These are phyloP conservation scores for Sparassis latifolia DNA, from an alignment of 1,284 basidiomycete genomes.

Conservation along the genomic window DNA sequence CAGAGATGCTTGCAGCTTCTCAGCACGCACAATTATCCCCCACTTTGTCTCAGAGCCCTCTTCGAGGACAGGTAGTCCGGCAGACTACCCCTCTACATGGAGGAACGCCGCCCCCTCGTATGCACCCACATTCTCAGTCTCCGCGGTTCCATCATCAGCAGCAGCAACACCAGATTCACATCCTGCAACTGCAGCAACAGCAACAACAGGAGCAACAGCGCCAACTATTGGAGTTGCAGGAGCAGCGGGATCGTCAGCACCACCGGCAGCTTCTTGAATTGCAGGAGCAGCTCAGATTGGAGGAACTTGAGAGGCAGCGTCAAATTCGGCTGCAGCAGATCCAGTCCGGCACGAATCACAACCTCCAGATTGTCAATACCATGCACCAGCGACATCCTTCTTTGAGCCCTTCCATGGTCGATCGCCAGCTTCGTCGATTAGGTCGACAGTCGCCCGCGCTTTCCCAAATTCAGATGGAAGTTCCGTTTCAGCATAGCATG, in stretches of 20 bases:
- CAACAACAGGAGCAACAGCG: slow-evolving; percentile 54
- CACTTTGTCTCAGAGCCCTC: slow-evolving; percentile 35
- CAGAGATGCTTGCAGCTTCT: slow-evolving; percentile 72
- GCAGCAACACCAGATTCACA: slow-evolving; percentile 53
- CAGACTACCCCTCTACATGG: slow-evolving; percentile 16
- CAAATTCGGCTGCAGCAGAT: slow-evolving; percentile 39
- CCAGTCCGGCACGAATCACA: slow-evolving; percentile 29
- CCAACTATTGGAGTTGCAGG: slow-evolving; percentile 55
- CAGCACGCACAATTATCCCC: slow-evolving; percentile 34
- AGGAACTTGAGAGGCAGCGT: slow-evolving; percentile 55
- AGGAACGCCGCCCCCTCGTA: slow-evolving; percentile 54
- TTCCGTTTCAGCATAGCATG: slow-evolving; percentile 39
- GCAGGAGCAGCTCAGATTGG: slow-evolving; percentile 41
- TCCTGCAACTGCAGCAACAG: slow-evolving; percentile 32
- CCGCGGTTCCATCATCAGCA: slow-evolving; percentile 55
- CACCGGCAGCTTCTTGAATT: slow-evolving; percentile 26
- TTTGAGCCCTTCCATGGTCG: slow-evolving; percentile 22
- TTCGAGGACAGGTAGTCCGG: slow-evolving; percentile 20
- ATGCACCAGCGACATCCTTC: slow-evolving; percentile 35
- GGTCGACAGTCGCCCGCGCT: slow-evolving; percentile 46
- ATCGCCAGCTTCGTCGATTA: slow-evolving; percentile 31
- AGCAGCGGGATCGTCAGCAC: slow-evolving; percentile 47
- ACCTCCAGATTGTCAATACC: slow-evolving; percentile 14
- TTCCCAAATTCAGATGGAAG: slow-evolving; percentile 29
- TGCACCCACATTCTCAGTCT: slow-evolving; percentile 65